Percentiles rank a stretch among this genome's conserved stretches.
These are phyloP conservation scores for Backusella tuberculispora DNA, from an alignment of 192 early-diverging fungal species.

Conservation along the genomic window DNA sequence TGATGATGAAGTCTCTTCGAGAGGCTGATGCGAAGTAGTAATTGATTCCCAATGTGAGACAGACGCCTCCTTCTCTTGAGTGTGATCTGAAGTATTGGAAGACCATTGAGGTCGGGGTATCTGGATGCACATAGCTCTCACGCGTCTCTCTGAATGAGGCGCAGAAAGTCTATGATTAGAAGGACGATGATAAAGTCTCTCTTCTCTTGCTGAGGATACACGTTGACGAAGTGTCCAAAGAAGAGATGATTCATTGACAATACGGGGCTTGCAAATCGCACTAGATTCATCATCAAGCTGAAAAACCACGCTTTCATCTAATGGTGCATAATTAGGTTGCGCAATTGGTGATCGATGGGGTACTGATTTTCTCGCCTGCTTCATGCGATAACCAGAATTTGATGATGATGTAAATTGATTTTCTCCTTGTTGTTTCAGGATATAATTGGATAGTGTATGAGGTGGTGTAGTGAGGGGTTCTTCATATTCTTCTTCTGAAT, in stretches of 20 bases:
- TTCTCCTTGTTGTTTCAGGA: not conserved
- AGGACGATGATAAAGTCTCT: not conserved
- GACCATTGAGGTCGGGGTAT: conserved; percentile 24
- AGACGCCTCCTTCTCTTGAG: not conserved
- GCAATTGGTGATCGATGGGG: conserved; percentile 38
- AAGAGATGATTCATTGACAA: conserved; percentile 31
- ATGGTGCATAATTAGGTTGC: not conserved
- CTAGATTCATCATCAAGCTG: not conserved
- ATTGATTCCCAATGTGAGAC: not conserved
- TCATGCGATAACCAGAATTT: not conserved
- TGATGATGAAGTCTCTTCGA: not conserved
- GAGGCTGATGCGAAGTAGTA: not conserved
- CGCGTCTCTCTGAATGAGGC: conserved; percentile 16
- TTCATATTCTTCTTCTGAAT: conserved; percentile 39
- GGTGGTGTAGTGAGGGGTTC: not conserved
- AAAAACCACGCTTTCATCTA: conserved; percentile 1
- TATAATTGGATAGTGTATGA: conserved; percentile 3
- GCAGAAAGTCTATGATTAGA: conserved; percentile 20
- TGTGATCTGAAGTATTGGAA: not conserved
- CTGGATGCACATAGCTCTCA: conserved; percentile 23
- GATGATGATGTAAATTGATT: conserved; percentile 10
- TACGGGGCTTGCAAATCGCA: conserved; percentile 14
- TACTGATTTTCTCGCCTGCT: conserved; percentile 28
- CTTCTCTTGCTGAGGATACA: conserved; percentile 22
- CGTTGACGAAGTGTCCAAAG: conserved; percentile 29